Evolutionary conservation across 1,139 yeast genomes (phyloP).

Genomic region (Yamadazyma epiphylla): DNA sequence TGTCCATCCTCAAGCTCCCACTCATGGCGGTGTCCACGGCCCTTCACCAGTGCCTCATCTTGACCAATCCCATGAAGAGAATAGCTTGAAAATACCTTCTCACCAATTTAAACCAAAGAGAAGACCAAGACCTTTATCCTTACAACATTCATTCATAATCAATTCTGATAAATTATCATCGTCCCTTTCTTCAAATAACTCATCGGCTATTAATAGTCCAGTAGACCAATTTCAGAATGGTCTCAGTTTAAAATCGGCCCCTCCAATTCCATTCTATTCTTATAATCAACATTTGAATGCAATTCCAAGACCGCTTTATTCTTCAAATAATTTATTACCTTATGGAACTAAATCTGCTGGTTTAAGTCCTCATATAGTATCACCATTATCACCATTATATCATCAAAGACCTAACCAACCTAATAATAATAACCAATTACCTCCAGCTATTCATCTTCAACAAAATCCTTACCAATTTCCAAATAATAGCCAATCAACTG

Average conservation of each 20-base stretch:
- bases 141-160: conserved; percentile 32
- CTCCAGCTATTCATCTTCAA: not conserved
- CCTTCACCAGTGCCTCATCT: conserved; percentile 3
- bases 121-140: conserved; percentile 41
- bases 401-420: conserved; percentile 1
- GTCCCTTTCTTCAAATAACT: conserved; percentile 14
- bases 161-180: conserved; percentile 17
- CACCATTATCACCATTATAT: conserved; percentile 41
- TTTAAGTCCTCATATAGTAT: conserved; percentile 31
- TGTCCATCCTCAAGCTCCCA: conserved; percentile 6
- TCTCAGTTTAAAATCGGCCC: conserved; percentile 13
- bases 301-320: conserved; percentile 6
- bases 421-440: not conserved
- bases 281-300: conserved; percentile 10
- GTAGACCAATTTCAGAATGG: conserved; percentile 1
- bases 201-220: conserved; percentile 9
- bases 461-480: conserved; percentile 4
- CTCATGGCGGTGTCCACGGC: no score
- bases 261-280: conserved; percentile 13
- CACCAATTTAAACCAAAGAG: conserved; percentile 36
- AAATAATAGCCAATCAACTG: conserved; percentile 2
- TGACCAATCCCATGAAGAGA: conserved; percentile 1
- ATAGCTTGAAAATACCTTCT: conserved; percentile 21
- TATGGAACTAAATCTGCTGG: conserved; percentile 15
- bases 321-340: conserved; percentile 6